Evolutionary conservation across 1,139 yeast genomes (phyloP).

Genomic region (Kazachstania sp.): DNA sequence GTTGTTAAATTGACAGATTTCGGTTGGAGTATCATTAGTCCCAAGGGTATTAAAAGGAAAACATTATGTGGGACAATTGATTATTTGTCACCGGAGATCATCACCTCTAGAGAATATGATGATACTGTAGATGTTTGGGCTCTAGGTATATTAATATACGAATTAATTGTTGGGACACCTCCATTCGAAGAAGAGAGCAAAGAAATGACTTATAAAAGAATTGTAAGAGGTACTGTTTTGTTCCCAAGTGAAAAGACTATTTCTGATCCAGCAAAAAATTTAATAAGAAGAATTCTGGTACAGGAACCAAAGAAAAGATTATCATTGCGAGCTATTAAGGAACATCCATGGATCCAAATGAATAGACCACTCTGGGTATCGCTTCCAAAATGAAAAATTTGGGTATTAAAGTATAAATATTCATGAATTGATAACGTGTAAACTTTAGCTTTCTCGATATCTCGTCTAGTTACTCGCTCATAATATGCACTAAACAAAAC

Average conservation of each 20-base stretch:
- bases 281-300: constrained; percentile 49
- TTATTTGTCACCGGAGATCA: constrained; percentile 93
- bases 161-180: constrained; percentile 79
- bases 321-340: constrained; percentile 49
- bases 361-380: constrained; percentile 47
- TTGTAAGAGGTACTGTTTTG: constrained; percentile 63
- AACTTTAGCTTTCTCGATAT: too few relatives aligned
- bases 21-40: constrained; percentile 86
- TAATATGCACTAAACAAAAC: too few relatives aligned
- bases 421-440: too few relatives aligned
- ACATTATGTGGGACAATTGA: constrained; percentile 95
- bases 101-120: constrained; percentile 74
- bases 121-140: constrained; percentile 87
- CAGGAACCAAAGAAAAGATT: constrained; percentile 64
- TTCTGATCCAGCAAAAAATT: constrained; percentile 66
- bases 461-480: too few relatives aligned
- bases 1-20: constrained; percentile 79
- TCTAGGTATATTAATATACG: constrained; percentile 78
- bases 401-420: too few relatives aligned
- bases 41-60: constrained; percentile 44
- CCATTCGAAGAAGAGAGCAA: constrained; percentile 79
- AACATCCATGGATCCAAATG: constrained; percentile 77
- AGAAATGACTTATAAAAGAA: constrained; percentile 68
- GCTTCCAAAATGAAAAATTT: neutral
- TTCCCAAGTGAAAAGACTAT: constrained; percentile 53